These are phyloP conservation scores for Coniophora puteana DNA, from an alignment of 1,284 basidiomycete species.

Conservation along the genomic window DNA sequence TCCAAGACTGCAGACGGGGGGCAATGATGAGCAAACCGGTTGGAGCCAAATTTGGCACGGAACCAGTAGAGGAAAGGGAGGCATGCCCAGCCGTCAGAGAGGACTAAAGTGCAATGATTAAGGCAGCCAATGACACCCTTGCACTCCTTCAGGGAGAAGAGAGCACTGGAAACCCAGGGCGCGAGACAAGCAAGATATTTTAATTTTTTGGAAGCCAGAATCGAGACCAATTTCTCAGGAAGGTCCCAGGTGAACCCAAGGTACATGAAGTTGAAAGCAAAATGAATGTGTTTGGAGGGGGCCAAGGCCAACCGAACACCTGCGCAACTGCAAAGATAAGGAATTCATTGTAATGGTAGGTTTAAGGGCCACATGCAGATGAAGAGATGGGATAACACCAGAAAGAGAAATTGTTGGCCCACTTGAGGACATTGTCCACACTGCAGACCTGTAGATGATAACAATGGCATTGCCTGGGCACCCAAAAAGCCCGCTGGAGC, in stretches of 20 bases:
- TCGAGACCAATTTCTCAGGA: constrained; percentile 1
- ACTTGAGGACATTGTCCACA: constrained; percentile 6
- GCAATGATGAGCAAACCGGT: too few species aligned
- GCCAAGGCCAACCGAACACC: constrained; percentile 13
- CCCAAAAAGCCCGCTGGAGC: constrained; percentile 15
- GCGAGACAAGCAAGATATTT: constrained; percentile 4
- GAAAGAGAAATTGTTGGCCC: constrained; percentile 19
- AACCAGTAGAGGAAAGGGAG: too few species aligned
- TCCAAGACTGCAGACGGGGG: too few species aligned
- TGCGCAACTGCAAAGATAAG: constrained; percentile 3
- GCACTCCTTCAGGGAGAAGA: too few species aligned
- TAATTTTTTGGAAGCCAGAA: constrained; percentile 5
- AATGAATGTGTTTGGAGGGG: constrained; percentile 1
- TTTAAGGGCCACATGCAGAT: background rate
- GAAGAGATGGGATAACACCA: constrained; percentile 6
- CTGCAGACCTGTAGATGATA: constrained; percentile 6
- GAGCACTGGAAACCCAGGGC: constrained; percentile 7
- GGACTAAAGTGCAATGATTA: too few species aligned
- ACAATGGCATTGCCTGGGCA: constrained; percentile 14
- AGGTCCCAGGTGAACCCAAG: constrained; percentile 19
- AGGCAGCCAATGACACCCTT: too few species aligned
- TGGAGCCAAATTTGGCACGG: too few species aligned
- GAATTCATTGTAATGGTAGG: constrained; percentile 4
- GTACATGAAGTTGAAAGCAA: constrained; percentile 11
- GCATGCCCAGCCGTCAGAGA: too few species aligned